Percentiles rank a stretch among this genome's conserved stretches.
phyloP scores from a whole-genome alignment of 192 early-diverging fungal genomes.

The Cladochytrium replicatum region DNA sequence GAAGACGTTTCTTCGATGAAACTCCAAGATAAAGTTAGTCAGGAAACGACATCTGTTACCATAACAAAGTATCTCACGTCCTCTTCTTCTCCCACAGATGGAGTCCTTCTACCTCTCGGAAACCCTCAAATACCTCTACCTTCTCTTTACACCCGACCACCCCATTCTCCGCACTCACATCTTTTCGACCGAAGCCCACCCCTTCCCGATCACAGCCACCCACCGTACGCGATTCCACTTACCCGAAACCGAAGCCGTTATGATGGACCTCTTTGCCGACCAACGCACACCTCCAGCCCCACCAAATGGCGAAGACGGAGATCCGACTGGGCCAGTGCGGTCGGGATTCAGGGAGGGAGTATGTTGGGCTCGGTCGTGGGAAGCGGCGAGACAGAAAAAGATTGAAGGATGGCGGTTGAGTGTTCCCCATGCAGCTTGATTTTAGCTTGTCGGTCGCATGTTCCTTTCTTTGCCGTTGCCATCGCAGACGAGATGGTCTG shows the following conservation, averaged over 20 bases:
- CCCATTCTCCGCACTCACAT: not conserved
- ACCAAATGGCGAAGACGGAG: too few relatives aligned
- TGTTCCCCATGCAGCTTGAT: too few relatives aligned
- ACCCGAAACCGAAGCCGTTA: not conserved
- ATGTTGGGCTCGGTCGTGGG: too few relatives aligned
- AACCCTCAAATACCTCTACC: constrained; percentile 75
- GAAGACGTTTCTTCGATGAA: constrained; percentile 7
- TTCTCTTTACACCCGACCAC: not conserved
- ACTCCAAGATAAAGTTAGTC: constrained; percentile 22
- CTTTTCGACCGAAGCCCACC: constrained; percentile 16
- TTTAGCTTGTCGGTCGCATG: too few relatives aligned
- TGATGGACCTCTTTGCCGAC: too few relatives aligned
- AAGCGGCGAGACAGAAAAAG: too few relatives aligned
- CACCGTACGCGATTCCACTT: constrained; percentile 5
- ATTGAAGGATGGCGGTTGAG: too few relatives aligned
- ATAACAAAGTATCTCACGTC: constrained; percentile 6
- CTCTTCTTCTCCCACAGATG: constrained; percentile 17
- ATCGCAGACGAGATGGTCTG: too few relatives aligned
- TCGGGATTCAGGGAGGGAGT: constrained; percentile 7
- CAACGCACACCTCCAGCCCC: too few relatives aligned
- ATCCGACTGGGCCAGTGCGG: constrained; percentile 3
- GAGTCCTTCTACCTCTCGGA: constrained; percentile 57
- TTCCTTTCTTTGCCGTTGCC: too few relatives aligned
- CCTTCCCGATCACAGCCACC: constrained; percentile 12
- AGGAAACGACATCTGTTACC: constrained; percentile 15